Evolutionary conservation across 495 filamentous ascomycete species (phyloP).

Genomic region (Cryomyces antarcticus): DNA sequence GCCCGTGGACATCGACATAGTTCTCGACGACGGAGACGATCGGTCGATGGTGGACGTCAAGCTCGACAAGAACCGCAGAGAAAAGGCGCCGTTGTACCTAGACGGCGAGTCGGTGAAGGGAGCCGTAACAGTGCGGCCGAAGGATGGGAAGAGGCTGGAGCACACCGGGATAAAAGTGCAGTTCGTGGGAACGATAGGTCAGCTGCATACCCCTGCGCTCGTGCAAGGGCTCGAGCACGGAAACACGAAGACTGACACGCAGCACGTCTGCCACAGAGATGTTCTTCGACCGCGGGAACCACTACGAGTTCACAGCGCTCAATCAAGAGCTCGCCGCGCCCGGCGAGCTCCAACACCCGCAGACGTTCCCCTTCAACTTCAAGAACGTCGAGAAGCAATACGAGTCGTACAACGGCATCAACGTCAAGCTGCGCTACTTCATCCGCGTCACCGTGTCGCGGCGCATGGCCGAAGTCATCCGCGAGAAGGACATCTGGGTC

Average conservation of each 20-base stretch:
- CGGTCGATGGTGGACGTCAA: constrained; percentile 91
- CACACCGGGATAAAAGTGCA: constrained; percentile 99
- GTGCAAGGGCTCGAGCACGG: neutral
- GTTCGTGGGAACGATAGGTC: constrained; percentile 97
- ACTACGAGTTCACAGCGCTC: constrained; percentile 95
- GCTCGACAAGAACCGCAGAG: constrained; percentile 87
- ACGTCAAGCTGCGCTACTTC: constrained; percentile 96
- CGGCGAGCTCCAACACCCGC: constrained; percentile 92
- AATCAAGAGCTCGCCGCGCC: constrained; percentile 91
- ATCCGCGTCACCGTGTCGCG: constrained; percentile 89
- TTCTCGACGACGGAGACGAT: constrained; percentile 86
- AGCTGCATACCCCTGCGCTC: constrained; percentile 1
- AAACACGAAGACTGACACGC: neutral
- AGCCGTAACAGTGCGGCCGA: constrained; percentile 80
- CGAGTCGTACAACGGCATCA: constrained; percentile 99
- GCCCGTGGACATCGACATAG: constrained; percentile 94
- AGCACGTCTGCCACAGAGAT: constrained; percentile 40
- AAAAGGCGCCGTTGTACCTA: constrained; percentile 92
- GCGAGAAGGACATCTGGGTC: constrained; percentile 99
- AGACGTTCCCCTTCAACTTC: constrained; percentile 99
- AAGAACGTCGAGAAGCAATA: constrained; percentile 99
- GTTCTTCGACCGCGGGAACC: constrained; percentile 98
- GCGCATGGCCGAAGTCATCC: constrained; percentile 91
- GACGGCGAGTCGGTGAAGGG: constrained; percentile 98
- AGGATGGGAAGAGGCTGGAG: constrained; percentile 94